Evolutionary conservation across 192 early-diverging fungal species (phyloP).

Genomic region (Funneliformis mosseae): DNA sequence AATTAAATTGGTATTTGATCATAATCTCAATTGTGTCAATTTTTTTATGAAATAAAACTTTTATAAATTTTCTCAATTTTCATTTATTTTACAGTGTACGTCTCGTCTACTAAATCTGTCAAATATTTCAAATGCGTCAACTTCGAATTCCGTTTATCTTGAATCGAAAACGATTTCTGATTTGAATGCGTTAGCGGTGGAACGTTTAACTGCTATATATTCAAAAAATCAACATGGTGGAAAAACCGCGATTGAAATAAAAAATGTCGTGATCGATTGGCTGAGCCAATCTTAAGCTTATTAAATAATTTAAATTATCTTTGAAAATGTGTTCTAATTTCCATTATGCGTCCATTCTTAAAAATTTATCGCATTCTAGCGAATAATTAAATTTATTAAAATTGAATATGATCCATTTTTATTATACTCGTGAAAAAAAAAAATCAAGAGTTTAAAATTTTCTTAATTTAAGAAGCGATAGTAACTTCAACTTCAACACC

Average conservation of each 20-base stretch:
- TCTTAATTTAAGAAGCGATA: slow-evolving; percentile 63
- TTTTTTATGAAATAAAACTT: neutral
- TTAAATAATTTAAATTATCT: too few relatives aligned
- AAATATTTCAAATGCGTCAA: neutral
- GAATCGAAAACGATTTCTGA: slow-evolving; percentile 21
- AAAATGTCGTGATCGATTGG: neutral
- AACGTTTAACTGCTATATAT: slow-evolving; percentile 18
- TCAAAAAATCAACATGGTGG: neutral
- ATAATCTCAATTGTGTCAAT: neutral
- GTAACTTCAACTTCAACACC: slow-evolving; percentile 98
- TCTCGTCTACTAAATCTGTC: slow-evolving; percentile 20
- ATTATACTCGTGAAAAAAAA: neutral
- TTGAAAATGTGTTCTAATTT: too few relatives aligned
- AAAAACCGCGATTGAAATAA: neutral
- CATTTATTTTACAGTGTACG: slow-evolving; percentile 13
- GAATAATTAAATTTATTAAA: too few relatives aligned
- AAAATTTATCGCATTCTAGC: too few relatives aligned
- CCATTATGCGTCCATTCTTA: too few relatives aligned
- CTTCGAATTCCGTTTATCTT: neutral
- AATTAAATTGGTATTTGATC: slow-evolving; percentile 62
- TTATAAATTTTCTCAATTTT: neutral
- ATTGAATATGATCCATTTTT: too few relatives aligned
- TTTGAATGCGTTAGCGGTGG: slow-evolving; percentile 20
- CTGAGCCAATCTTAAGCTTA: neutral
- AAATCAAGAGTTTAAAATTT: slow-evolving; percentile 10